Percentiles rank a stretch among this genome's conserved stretches.
Conservation (phyloP, 140 eudicot genomes). For the Erigeron philadelphicus region DNA sequence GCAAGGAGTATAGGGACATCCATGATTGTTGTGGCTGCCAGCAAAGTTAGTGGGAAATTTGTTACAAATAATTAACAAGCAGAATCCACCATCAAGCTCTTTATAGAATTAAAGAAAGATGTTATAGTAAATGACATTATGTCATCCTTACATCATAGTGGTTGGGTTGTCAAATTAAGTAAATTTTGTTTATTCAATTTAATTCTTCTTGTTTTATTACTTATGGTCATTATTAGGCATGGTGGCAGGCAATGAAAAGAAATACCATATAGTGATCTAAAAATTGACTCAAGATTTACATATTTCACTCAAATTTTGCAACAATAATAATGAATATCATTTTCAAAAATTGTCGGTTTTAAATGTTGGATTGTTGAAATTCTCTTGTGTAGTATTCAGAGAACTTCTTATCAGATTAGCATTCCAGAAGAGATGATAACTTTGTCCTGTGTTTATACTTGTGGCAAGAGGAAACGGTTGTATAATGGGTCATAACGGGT, state of each 20-base stretch:
- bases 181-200: slow-evolving; percentile 8
- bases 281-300: slow-evolving; percentile 15
- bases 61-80: slow-evolving; percentile 10
- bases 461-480: too few relatives aligned
- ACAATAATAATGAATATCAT: too few relatives aligned
- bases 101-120: slow-evolving; percentile 27
- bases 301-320: not conserved
- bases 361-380: too few relatives aligned
- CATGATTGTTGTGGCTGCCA: slow-evolving; percentile 35
- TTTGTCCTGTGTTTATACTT: too few relatives aligned
- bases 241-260: not conserved
- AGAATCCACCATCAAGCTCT: slow-evolving; percentile 29
- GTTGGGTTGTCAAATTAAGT: slow-evolving; percentile 25
- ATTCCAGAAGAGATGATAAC: too few relatives aligned
- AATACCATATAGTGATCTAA: slow-evolving; percentile 26
- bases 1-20: slow-evolving; percentile 35
- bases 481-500: too few relatives aligned
- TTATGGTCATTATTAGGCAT: slow-evolving; percentile 5
- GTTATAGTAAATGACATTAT: slow-evolving; percentile 18
- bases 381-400: too few relatives aligned
- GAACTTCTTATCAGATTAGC: too few relatives aligned
- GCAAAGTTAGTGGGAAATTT: slow-evolving; percentile 28
- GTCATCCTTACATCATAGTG: slow-evolving; percentile 27
- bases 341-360: too few relatives aligned
- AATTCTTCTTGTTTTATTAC: not conserved